Percentiles rank a stretch among this genome's conserved stretches.
Conservation (phyloP, 1,284 basidiomycete species). For the Cryptococcus wingfieldii region DNA sequence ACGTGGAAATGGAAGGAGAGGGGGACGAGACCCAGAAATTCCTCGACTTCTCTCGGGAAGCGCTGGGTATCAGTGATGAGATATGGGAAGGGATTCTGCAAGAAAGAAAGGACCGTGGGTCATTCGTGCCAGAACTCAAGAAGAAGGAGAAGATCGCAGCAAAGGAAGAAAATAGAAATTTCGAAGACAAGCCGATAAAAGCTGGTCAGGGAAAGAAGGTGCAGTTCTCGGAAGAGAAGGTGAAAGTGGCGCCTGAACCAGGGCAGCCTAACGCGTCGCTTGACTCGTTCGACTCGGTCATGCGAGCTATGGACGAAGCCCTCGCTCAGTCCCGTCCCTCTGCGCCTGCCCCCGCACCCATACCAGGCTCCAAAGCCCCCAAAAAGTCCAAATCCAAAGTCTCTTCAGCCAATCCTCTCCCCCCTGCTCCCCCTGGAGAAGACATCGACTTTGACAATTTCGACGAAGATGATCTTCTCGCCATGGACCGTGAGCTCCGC, state of each 20-base stretch:
- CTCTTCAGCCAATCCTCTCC: conserved; percentile 20
- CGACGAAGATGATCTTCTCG: conserved; percentile 60
- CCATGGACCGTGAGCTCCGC: conserved; percentile 80
- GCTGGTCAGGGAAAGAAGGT: conserved; percentile 50
- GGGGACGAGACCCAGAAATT: conserved; percentile 85
- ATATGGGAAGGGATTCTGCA: conserved; percentile 75
- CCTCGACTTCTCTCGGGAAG: conserved; percentile 82
- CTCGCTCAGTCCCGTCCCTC: conserved; percentile 49
- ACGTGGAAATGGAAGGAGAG: conserved; percentile 78
- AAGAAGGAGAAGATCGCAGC: too few relatives aligned
- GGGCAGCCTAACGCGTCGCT: conserved; percentile 57
- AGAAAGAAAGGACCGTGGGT: conserved; percentile 54
- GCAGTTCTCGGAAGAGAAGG: conserved; percentile 1
- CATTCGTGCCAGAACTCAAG: conserved; percentile 22
- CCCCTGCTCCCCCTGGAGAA: conserved; percentile 31
- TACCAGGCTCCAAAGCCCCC: not conserved
- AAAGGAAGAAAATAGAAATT: too few relatives aligned
- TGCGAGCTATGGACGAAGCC: conserved; percentile 88
- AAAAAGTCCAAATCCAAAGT: conserved; percentile 1
- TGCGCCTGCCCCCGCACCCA: not conserved
- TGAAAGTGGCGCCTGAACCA: not conserved
- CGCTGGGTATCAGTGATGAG: conserved; percentile 74
- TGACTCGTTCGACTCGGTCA: conserved; percentile 88
- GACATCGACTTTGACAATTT: conserved; percentile 52
- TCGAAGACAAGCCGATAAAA: conserved; percentile 60